These are phyloP conservation scores for Cryptococcus amylolentus DNA, from an alignment of 1,284 basidiomycete species.

Conservation along the genomic window DNA sequence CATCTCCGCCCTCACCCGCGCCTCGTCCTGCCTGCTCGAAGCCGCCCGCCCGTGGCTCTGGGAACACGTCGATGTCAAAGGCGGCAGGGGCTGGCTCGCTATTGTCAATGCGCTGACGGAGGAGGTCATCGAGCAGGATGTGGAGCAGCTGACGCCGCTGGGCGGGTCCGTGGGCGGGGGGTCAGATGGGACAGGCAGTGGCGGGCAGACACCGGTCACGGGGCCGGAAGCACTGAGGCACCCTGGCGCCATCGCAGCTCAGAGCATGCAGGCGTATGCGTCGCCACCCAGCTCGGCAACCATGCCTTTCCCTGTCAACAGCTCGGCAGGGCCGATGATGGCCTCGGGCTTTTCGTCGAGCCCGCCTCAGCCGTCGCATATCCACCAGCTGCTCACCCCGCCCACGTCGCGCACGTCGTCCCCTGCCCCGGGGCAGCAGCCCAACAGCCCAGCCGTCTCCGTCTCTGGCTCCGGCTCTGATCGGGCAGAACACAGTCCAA, in stretches of 20 bases:
- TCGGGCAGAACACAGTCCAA: not conserved
- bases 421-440: conserved; percentile 18
- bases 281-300: conserved; percentile 1
- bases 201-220: conserved; percentile 13
- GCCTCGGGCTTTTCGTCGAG: conserved; percentile 14
- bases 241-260: conserved; percentile 4
- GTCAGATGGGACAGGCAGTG: not conserved
- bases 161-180: not conserved
- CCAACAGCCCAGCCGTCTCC: not conserved
- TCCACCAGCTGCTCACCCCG: conserved; percentile 37
- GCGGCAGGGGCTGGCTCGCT: conserved; percentile 48
- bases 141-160: not conserved
- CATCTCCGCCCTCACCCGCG: conserved; percentile 25
- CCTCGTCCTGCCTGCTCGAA: conserved; percentile 31
- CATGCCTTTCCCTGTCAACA: conserved; percentile 6
- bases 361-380: conserved; percentile 31
- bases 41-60: conserved; percentile 47
- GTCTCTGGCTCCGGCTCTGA: not conserved
- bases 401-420: conserved; percentile 34
- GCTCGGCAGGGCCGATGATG: not conserved
- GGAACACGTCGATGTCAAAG: conserved; percentile 46
- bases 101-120: conserved; percentile 49
- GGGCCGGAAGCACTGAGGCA: conserved; percentile 10
- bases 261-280: conserved; percentile 1
- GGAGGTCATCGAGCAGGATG: conserved; percentile 34